phyloP scores from a whole-genome alignment of 192 early-diverging fungal species.

The Irineochytrium annulatum region DNA sequence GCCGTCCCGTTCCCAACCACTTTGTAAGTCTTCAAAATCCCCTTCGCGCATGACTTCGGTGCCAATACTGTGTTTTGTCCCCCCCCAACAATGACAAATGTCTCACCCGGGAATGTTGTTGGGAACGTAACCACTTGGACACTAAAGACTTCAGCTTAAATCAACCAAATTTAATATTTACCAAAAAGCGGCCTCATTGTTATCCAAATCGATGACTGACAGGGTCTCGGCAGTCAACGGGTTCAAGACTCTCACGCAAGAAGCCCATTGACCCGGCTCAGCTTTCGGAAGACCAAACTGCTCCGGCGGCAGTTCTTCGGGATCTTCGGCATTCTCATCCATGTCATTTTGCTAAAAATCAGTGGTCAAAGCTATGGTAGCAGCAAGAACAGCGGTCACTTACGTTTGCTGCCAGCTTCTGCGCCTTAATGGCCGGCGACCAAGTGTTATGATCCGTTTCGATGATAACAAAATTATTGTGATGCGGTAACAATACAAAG shows the following conservation, averaged over 20 bases:
- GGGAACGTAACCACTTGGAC: conserved; percentile 61
- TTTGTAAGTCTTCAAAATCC: conserved; percentile 71
- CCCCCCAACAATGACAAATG: conserved; percentile 81
- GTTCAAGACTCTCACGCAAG: conserved; percentile 75
- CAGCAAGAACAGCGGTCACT: conserved; percentile 8
- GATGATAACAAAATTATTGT: conserved; percentile 81
- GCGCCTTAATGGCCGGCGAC: conserved; percentile 60
- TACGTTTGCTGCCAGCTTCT: conserved; percentile 50
- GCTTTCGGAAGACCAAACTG: conserved; percentile 77
- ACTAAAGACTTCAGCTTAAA: conserved; percentile 3
- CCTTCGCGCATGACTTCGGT: conserved; percentile 67
- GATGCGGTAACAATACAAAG: conserved; percentile 66
- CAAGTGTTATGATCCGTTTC: conserved; percentile 82
- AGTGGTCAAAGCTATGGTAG: conserved; percentile 4
- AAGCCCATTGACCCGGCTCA: conserved; percentile 77
- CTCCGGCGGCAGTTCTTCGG: conserved; percentile 60
- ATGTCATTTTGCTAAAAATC: conserved; percentile 15
- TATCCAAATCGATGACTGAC: conserved; percentile 69
- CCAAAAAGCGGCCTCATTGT: conserved; percentile 82
- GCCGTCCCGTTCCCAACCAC: conserved; percentile 57
- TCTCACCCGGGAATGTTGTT: conserved; percentile 41
- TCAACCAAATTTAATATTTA: conserved; percentile 13
- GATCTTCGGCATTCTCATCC: conserved; percentile 51
- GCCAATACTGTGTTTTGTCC: conserved; percentile 62
- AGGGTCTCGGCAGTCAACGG: conserved; percentile 70